Conservation (phyloP, 192 early-diverging fungal species). For the Powellomyces hirtus region DNA sequence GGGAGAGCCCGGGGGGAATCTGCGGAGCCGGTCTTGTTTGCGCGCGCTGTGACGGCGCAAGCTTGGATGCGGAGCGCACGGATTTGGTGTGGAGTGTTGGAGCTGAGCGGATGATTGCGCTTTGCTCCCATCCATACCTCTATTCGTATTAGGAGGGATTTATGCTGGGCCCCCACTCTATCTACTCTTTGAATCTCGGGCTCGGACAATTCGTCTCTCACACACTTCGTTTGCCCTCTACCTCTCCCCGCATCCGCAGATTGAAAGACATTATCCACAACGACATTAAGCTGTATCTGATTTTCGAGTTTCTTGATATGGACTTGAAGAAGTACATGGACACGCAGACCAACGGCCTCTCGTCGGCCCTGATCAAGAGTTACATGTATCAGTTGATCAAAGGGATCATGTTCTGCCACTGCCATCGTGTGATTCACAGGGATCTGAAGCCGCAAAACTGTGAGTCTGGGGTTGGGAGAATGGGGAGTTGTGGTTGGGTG, state of each 20-base stretch:
- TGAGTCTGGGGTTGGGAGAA: background rate
- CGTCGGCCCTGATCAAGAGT: constrained; percentile 72
- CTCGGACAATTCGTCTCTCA: background rate
- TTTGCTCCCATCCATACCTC: background rate
- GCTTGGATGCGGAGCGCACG: too few relatives aligned
- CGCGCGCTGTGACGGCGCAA: too few relatives aligned
- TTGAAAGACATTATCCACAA: constrained; percentile 86
- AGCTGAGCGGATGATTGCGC: too few relatives aligned
- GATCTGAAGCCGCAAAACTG: constrained; percentile 98
- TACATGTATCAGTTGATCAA: constrained; percentile 87
- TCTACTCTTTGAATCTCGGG: background rate
- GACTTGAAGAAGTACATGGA: constrained; percentile 89
- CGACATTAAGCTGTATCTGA: constrained; percentile 85
- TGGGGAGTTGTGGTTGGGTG: background rate
- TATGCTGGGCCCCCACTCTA: too few relatives aligned
- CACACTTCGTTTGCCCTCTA: too few relatives aligned
- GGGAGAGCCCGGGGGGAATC: background rate
- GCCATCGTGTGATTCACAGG: constrained; percentile 88
- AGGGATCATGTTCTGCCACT: constrained; percentile 89
- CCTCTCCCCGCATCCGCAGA: too few relatives aligned
- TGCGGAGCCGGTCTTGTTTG: too few relatives aligned
- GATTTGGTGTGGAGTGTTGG: too few relatives aligned
- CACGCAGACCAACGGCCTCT: constrained; percentile 44
- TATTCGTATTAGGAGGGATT: too few relatives aligned
- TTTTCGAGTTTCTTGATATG: constrained; percentile 95